Base-by-base conservation (phyloP, 2,329 filamentous ascomycete species). In the Xenosphaeropsis pyriputrescens region DNA sequence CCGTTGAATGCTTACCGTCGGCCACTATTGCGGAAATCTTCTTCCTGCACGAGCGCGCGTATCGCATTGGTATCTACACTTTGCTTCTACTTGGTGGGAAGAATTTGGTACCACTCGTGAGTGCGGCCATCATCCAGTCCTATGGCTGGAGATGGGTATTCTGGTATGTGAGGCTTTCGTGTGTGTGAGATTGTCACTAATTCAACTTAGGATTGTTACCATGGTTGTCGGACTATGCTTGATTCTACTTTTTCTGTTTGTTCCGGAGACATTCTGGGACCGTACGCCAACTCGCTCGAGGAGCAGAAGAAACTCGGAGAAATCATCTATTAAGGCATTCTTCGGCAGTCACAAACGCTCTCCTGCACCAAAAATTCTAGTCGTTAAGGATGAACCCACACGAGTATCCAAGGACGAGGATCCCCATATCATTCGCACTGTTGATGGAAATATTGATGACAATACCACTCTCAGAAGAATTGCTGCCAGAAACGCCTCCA, bases 201-300 rank as follows among this genome's bases (percentile, higher is more conserved):
- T 19, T 44, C 30, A 5, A n/a, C 26, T 8, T 37, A 82, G 80
- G 80, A 77, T 93, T 39, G 76, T 93, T 34, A 75, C 86, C 1
- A 83, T 94, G 3, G 63, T 93, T 8, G 81, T 86, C 26, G 84
- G 67, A 0, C 71, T 84, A 35, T 78, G 76, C 42, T 69, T 77
- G 29, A 55, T 73, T 15, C 61, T 93, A 2, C 66, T 96, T 1
- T 94, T 93, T 55, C 67, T 95, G 41, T 93, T 94, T 49, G 84
- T 94, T 0, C 89, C 89, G 0, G 89, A 96, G 60, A 94, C 86
- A 0, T 95, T 94, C 47, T 96, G 89, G 89, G 86, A 95, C 56
- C 70, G 89, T 35, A 79, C 80, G 2, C 86, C 22, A 6, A 26
- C 88, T 17, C 43, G 48, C n/a, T 45, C 50, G 13, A 50, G 45